Conservation (phyloP, 208 protist genomes). For the Acanthamoeba castellanii region DNA sequence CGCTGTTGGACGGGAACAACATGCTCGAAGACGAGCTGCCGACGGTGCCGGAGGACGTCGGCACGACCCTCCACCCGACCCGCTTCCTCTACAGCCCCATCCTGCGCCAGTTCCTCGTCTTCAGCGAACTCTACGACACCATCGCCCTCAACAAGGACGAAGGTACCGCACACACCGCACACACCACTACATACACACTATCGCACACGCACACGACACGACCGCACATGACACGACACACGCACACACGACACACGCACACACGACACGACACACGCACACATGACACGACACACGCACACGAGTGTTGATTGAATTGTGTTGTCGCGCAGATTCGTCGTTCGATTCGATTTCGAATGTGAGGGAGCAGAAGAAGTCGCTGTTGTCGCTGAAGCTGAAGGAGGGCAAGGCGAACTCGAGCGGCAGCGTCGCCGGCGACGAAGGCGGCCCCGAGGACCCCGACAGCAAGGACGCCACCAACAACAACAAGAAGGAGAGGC, state of each 20-base stretch:
- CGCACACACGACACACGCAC: no score
- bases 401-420: not conserved
- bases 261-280: no score
- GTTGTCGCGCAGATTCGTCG: not conserved
- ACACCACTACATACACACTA: not conserved
- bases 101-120: conserved; percentile 54
- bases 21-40: conserved; percentile 54
- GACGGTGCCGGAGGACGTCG: conserved; percentile 23
- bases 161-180: not conserved
- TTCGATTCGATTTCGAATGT: not conserved
- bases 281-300: no score
- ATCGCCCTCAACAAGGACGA: conserved; percentile 31
- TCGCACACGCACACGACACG: no score
- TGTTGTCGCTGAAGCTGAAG: not conserved
- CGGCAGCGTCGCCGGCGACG: not conserved
- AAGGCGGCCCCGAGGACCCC: not conserved
- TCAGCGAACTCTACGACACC: conserved; percentile 16
- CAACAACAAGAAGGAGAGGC: not conserved
- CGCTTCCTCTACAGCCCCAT: conserved; percentile 43
- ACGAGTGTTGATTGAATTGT: not conserved
- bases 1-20: conserved; percentile 29
- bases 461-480: not conserved
- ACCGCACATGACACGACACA: no score
- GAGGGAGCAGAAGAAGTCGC: conserved; percentile 29
- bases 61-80: conserved; percentile 40